Evolutionary conservation across 345 rosid species (phyloP).

Genomic region (Geranium rotundifolium): DNA sequence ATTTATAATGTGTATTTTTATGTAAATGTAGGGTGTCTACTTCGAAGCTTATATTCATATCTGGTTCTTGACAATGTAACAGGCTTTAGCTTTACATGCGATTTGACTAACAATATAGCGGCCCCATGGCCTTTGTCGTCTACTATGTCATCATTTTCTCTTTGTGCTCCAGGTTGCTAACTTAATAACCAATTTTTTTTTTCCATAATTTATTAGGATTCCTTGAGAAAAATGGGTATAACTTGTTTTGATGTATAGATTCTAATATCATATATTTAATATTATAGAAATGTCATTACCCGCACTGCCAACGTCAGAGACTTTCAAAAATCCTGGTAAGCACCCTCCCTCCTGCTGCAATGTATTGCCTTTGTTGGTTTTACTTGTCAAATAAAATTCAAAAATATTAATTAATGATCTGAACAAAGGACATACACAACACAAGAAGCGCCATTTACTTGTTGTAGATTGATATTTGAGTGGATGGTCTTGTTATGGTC

Average conservation of each 20-base stretch:
- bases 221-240: too few species aligned
- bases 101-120: constrained; percentile 80
- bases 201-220: too few species aligned
- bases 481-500: too few species aligned
- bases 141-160: constrained; percentile 65
- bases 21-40: constrained; percentile 56
- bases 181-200: neutral
- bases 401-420: too few species aligned
- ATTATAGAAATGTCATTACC: constrained; percentile 94
- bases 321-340: constrained; percentile 56
- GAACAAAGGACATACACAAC: too few species aligned
- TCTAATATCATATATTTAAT: constrained; percentile 1
- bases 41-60: constrained; percentile 76
- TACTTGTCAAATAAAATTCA: too few species aligned
- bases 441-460: too few species aligned
- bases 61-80: constrained; percentile 70
- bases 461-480: too few species aligned
- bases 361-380: neutral
- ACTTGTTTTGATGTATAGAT: constrained; percentile 3
- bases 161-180: constrained; percentile 80
- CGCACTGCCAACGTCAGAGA: constrained; percentile 81
- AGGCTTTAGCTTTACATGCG: constrained; percentile 91
- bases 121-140: constrained; percentile 99
- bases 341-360: neutral
- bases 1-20: too few species aligned